A percentile compares a stretch with the other conserved stretches of the same genome.
Evolutionary conservation across 345 rosid species (phyloP).

Genomic region (Diplotaxis tenuifolia): DNA sequence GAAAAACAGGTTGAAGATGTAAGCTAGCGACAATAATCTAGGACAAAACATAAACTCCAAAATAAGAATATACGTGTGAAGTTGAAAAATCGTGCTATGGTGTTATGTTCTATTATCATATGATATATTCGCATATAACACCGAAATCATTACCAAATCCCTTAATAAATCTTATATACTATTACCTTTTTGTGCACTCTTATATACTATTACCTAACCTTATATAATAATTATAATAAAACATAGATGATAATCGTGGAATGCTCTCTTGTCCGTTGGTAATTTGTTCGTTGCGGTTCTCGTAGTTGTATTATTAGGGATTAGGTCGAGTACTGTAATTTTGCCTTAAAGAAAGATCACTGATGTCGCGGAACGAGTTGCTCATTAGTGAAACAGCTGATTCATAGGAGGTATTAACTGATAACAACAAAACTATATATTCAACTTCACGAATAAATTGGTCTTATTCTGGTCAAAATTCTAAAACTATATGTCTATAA

Average conservation of each 20-base stretch:
- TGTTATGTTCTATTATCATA: not conserved
- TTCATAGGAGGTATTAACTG: not conserved
- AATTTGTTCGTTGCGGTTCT: slow-evolving; percentile 21
- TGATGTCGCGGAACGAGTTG: slow-evolving; percentile 13
- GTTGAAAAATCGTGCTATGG: not conserved
- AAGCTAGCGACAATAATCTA: slow-evolving; percentile 22
- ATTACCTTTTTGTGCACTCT: not conserved
- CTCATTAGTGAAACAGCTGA: not conserved
- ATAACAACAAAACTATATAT: not conserved
- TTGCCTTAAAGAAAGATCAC: not conserved
- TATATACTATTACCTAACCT: not conserved
- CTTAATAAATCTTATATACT: not conserved
- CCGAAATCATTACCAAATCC: slow-evolving; percentile 14
- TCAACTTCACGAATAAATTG: not conserved
- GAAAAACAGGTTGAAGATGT: slow-evolving; percentile 7
- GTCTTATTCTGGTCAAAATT: not conserved
- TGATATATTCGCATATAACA: not conserved
- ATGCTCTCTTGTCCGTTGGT: slow-evolving; percentile 18
- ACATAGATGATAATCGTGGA: slow-evolving; percentile 6
- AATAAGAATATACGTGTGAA: not conserved
- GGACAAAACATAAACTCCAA: not conserved
- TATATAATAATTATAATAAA: not conserved
- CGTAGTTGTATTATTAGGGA: slow-evolving; percentile 12
- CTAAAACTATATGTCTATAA: not conserved
- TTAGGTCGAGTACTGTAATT: slow-evolving; percentile 20